Evolutionary conservation across 1,284 basidiomycete species (phyloP).

Genomic region (Phlebopus sp.): DNA sequence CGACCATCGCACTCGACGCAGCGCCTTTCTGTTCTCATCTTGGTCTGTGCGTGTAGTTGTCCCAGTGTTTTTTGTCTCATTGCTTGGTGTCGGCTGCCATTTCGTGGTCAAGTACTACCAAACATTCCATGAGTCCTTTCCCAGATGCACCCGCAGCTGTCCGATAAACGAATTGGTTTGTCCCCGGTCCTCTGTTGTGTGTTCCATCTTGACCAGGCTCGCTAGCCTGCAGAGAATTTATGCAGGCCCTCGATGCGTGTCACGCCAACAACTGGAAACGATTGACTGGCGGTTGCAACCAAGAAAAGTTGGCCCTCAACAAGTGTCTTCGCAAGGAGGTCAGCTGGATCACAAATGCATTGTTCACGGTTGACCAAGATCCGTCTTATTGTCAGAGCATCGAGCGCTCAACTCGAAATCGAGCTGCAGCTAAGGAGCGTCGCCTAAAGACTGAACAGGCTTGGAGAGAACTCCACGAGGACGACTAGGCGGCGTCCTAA

Average conservation of each 20-base stretch:
- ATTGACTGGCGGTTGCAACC: constrained; percentile 72
- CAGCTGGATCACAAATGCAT: constrained; percentile 15
- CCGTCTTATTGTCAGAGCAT: constrained; percentile 49
- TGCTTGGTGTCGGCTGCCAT: constrained; percentile 1
- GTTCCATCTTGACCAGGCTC: constrained; percentile 4
- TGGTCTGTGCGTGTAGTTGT: constrained; percentile 15
- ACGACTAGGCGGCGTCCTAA: constrained; percentile 28
- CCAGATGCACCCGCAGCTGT: constrained; percentile 70
- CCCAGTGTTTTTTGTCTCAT: constrained; percentile 8
- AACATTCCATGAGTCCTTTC: constrained; percentile 10
- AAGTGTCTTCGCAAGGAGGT: constrained; percentile 78
- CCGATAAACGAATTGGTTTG: constrained; percentile 66
- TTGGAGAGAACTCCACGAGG: constrained; percentile 58
- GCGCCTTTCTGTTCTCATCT: constrained; percentile 9
- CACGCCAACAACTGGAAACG: constrained; percentile 60
- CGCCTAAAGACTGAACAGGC: constrained; percentile 55
- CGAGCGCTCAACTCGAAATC: constrained; percentile 66
- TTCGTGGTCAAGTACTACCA: constrained; percentile 18
- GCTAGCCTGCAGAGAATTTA: constrained; percentile 69
- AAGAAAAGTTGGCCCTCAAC: constrained; percentile 67
- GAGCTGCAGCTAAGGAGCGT: constrained; percentile 62
- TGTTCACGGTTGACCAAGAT: not conserved
- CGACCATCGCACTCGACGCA: constrained; percentile 5
- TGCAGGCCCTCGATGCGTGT: constrained; percentile 68
- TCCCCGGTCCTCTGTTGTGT: not conserved